Evolutionary conservation across 164 flowering plant species (phyloP).

Genomic region (Chimonanthus praecox): DNA sequence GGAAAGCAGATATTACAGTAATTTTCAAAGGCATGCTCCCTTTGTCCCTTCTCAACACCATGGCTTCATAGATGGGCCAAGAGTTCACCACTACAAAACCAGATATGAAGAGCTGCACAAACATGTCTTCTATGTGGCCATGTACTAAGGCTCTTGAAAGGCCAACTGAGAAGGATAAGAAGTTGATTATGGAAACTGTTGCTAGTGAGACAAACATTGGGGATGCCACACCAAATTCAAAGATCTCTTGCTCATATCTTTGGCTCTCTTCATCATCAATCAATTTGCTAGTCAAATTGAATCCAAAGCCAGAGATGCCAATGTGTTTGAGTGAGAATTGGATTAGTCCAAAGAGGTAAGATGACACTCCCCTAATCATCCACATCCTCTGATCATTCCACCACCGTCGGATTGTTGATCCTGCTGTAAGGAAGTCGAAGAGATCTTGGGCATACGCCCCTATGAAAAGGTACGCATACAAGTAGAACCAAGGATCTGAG

Average conservation of each 20-base stretch:
- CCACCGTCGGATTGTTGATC: constrained; percentile 46
- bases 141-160: constrained; percentile 3
- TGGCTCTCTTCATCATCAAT: constrained; percentile 44
- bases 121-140: constrained; percentile 17
- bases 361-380: constrained; percentile 57
- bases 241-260: constrained; percentile 45
- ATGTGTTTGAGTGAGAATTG: constrained; percentile 35
- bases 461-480: constrained; percentile 46
- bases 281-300: constrained; percentile 58
- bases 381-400: constrained; percentile 79
- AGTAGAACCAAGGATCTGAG: constrained; percentile 45
- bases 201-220: constrained; percentile 61
- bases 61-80: constrained; percentile 64
- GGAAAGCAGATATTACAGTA: constrained; percentile 20
- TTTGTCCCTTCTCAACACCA: constrained; percentile 45
- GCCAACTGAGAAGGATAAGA: constrained; percentile 33
- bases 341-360: constrained; percentile 30
- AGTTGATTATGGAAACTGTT: constrained; percentile 43
- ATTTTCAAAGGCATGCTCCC: constrained; percentile 41
- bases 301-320: constrained; percentile 40
- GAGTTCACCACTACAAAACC: constrained; percentile 49
- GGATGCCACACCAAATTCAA: constrained; percentile 62
- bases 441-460: constrained; percentile 59
- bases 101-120: constrained; percentile 31
- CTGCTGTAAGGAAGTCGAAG: constrained; percentile 30